Conservation (phyloP, 495 filamentous ascomycete genomes). For the Penicillium chermesinum region DNA sequence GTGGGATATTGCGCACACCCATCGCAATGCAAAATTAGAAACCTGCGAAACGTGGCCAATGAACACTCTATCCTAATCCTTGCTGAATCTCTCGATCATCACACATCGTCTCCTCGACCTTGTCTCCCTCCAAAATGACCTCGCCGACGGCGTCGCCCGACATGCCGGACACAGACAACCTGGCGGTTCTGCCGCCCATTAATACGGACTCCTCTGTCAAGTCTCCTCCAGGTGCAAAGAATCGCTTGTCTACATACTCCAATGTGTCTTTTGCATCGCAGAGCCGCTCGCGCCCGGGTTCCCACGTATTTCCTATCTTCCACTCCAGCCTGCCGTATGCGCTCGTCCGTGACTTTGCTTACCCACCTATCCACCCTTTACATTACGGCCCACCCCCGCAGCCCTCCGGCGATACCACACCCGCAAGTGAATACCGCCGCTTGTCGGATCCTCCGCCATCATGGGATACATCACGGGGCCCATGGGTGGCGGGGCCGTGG, state of each 20-base stretch:
- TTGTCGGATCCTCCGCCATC: conserved; percentile 73
- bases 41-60: conserved; percentile 24
- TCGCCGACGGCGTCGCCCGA: conserved; percentile 51
- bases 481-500: conserved; percentile 49
- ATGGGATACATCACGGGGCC: conserved; percentile 48
- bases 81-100: conserved; percentile 18
- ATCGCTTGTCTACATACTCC: conserved; percentile 66
- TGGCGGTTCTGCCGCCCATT: conserved; percentile 41
- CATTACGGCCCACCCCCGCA: conserved; percentile 84
- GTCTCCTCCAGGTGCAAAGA: conserved; percentile 65
- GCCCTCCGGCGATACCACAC: conserved; percentile 81
- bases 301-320: conserved; percentile 75
- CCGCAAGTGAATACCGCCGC: conserved; percentile 72
- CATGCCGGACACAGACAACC: conserved; percentile 25
- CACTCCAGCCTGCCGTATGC: conserved; percentile 86
- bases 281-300: conserved; percentile 63
- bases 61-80: conserved; percentile 19
- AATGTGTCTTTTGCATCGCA: conserved; percentile 52
- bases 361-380: conserved; percentile 71
- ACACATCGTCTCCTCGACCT: conserved; percentile 9
- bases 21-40: conserved; percentile 43
- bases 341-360: conserved; percentile 93
- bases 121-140: conserved; percentile 52
- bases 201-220: conserved; percentile 34
- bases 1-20: conserved; percentile 17